These are phyloP conservation scores for Candida manassasensis DNA, from an alignment of 805 yeast genomes.

Conservation along the genomic window DNA sequence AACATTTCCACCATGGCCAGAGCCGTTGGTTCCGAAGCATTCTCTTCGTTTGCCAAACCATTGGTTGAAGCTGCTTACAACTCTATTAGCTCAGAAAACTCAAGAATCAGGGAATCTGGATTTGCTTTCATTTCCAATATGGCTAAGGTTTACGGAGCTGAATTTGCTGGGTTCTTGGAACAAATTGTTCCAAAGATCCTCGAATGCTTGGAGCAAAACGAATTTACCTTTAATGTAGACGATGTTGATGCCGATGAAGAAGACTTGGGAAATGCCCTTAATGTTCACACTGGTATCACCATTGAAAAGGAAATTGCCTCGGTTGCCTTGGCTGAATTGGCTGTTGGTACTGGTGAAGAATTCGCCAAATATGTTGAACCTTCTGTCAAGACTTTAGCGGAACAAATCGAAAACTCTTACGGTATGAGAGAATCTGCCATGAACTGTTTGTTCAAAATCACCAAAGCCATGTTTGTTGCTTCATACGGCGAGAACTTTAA, in stretches of 20 bases:
- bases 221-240: conserved; percentile 62
- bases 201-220: conserved; percentile 81
- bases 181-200: conserved; percentile 79
- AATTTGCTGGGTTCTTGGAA: conserved; percentile 80
- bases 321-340: conserved; percentile 83
- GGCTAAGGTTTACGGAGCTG: conserved; percentile 92
- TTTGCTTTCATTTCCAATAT: conserved; percentile 88
- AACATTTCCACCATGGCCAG: conserved; percentile 91
- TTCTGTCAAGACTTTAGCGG: conserved; percentile 56
- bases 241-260: conserved; percentile 46
- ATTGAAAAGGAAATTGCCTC: conserved; percentile 95
- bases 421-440: conserved; percentile 89
- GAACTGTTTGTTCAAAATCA: conserved; percentile 77
- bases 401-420: conserved; percentile 79
- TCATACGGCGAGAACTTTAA: conserved; percentile 43
- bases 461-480: conserved; percentile 60
- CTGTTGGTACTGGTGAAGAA: conserved; percentile 76
- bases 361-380: conserved; percentile 75
- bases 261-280: conserved; percentile 65
- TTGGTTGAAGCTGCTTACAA: conserved; percentile 82
- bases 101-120: conserved; percentile 90
- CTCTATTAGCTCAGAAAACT: conserved; percentile 70
- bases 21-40: conserved; percentile 91
- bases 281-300: conserved; percentile 91
- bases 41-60: conserved; percentile 81